These are phyloP conservation scores for Alternaria gaisen DNA, from an alignment of 2,329 filamentous ascomycete species.

Conservation along the genomic window DNA sequence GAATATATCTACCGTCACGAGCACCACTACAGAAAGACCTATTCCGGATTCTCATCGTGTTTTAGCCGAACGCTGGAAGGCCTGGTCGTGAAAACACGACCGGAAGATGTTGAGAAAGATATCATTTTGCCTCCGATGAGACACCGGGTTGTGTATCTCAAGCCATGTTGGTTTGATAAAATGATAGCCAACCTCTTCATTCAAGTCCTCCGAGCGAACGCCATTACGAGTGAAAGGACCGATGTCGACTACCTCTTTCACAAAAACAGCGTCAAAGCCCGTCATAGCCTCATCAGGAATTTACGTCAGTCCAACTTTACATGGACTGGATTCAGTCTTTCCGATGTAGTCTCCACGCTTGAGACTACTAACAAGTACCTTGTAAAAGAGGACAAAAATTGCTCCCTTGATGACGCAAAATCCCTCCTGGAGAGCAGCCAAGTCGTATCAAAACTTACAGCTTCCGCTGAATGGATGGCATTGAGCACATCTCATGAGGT, in stretches of 20 bases:
- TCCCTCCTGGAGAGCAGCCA: conserved; percentile 72
- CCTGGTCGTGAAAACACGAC: conserved; percentile 80
- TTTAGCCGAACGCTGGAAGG: conserved; percentile 76
- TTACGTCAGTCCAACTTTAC: conserved; percentile 86
- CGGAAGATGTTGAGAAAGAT: conserved; percentile 72
- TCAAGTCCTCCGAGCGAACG: conserved; percentile 84
- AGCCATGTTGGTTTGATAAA: conserved; percentile 86
- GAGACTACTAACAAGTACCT: conserved; percentile 75
- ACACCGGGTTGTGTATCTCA: conserved; percentile 75
- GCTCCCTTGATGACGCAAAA: conserved; percentile 67
- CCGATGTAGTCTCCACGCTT: conserved; percentile 70
- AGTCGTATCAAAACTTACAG: conserved; percentile 67
- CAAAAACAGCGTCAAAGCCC: conserved; percentile 70
- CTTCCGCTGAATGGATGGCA: conserved; percentile 70
- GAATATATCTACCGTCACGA: conserved; percentile 70
- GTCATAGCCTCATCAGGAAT: conserved; percentile 77
- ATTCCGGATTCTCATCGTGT: conserved; percentile 64
- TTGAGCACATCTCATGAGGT: conserved; percentile 79
- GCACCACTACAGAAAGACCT: conserved; percentile 61
- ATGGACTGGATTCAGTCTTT: conserved; percentile 75
- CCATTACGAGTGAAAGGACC: conserved; percentile 83
- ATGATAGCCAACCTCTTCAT: conserved; percentile 85
- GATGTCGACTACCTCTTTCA: conserved; percentile 93
- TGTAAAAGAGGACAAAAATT: conserved; percentile 65
- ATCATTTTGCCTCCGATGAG: conserved; percentile 74